Evolutionary conservation across 2,329 filamentous ascomycete genomes (phyloP).

Genomic region (Exutisphaerella laricina): DNA sequence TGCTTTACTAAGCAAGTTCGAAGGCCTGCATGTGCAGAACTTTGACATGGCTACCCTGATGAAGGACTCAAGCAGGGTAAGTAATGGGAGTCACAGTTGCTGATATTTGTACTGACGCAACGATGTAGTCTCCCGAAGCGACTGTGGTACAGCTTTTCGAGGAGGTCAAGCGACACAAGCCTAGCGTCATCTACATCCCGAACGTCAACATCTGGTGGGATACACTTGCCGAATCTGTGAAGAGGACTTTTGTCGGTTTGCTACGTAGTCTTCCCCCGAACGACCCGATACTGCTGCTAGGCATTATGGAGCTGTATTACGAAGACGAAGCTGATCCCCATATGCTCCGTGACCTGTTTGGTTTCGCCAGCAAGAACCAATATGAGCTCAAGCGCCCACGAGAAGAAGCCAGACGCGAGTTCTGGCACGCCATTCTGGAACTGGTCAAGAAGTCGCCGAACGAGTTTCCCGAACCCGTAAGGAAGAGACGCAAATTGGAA

Average conservation of each 20-base stretch:
- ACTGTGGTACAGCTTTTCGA: conserved; percentile 86
- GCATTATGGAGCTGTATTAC: conserved; percentile 62
- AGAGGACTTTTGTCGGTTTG: conserved; percentile 78
- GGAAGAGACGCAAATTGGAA: conserved; percentile 80
- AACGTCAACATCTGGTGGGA: conserved; percentile 83
- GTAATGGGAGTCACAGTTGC: conserved; percentile 31
- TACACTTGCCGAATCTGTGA: conserved; percentile 57
- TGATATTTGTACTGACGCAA: conserved; percentile 7
- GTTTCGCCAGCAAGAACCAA: conserved; percentile 73
- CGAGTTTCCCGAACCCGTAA: conserved; percentile 83
- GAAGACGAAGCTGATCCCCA: conserved; percentile 48
- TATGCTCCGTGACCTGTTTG: conserved; percentile 77
- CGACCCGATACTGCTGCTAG: conserved; percentile 81
- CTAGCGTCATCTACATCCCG: conserved; percentile 91
- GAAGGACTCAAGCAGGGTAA: conserved; percentile 67
- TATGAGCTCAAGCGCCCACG: conserved; percentile 64
- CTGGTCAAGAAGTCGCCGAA: conserved; percentile 73
- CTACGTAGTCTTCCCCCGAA: conserved; percentile 79
- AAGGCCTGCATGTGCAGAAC: conserved; percentile 88
- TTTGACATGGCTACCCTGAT: conserved; percentile 87
- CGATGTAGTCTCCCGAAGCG: conserved; percentile 62
- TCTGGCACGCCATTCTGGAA: conserved; percentile 67
- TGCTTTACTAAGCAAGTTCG: conserved; percentile 82
- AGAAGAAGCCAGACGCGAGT: conserved; percentile 61
- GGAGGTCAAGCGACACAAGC: conserved; percentile 89